A percentile compares a stretch with the other conserved stretches of the same genome.
Conservation (phyloP, 176 grass and related monocot species). For the Poa annua region DNA sequence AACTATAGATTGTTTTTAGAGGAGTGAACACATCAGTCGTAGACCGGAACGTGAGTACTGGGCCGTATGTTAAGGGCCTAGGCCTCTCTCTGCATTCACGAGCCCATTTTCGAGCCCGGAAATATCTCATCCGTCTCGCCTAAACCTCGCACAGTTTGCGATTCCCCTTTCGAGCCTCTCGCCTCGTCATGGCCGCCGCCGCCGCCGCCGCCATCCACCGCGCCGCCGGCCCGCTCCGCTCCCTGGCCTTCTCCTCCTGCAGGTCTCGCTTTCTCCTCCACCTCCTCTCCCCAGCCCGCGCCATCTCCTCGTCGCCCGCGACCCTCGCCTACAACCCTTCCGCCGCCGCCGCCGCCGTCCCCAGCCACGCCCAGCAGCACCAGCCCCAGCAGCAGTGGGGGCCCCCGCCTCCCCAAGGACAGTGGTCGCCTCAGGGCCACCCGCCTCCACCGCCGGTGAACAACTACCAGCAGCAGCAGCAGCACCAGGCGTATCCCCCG, state of each 20-base stretch:
- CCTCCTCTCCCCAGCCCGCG: conserved; percentile 42
- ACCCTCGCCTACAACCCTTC: conserved; percentile 43
- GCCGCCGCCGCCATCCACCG: conserved; percentile 28
- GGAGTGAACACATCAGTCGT: background rate
- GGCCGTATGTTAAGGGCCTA: background rate
- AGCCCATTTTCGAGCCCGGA: background rate
- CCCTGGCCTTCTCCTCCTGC: conserved; percentile 31
- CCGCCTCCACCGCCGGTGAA: conserved; percentile 2
- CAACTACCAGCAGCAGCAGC: no score
- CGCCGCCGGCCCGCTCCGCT: conserved; percentile 33
- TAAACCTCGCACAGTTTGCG: conserved; percentile 17
- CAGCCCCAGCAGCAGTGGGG: conserved; percentile 38
- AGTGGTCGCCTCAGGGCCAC: conserved; percentile 7
- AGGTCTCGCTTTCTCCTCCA: conserved; percentile 50
- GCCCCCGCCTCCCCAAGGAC: background rate
- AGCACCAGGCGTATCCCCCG: background rate
- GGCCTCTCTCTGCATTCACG: background rate
- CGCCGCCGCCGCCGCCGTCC: conserved; percentile 23
- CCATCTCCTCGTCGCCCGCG: conserved; percentile 49
- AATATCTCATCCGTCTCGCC: conserved; percentile 38
- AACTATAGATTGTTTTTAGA: background rate
- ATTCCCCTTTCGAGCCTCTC: background rate
- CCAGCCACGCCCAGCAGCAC: conserved; percentile 34
- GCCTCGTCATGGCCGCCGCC: conserved; percentile 47
- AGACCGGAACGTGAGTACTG: background rate